Evolutionary conservation across 139 green algal genomes (phyloP).

Genomic region (Chlorella sp.): DNA sequence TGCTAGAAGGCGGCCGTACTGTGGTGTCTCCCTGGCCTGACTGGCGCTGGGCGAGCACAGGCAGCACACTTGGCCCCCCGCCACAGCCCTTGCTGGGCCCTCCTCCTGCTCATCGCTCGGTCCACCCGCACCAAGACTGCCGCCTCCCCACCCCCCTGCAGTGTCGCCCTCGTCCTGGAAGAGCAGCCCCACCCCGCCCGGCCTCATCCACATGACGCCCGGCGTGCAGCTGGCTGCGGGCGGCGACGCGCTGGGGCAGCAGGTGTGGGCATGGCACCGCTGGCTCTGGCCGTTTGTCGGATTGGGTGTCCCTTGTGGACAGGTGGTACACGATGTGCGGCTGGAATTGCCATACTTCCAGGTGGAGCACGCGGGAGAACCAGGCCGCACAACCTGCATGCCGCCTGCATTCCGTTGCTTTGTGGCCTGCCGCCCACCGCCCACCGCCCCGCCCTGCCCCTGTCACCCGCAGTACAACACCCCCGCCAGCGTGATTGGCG

Average conservation of each 20-base stretch:
- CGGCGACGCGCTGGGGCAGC: conserved; percentile 93
- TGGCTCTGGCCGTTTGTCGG: no score
- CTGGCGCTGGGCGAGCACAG: no score
- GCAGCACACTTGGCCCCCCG: no score
- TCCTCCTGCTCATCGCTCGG: no score
- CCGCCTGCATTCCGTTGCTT: background rate
- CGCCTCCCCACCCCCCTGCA: background rate
- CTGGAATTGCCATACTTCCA: no score
- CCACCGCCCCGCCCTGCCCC: background rate
- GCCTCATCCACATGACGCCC: conserved; percentile 98
- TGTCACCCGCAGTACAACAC: conserved; percentile 97
- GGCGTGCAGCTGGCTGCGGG: conserved; percentile 93
- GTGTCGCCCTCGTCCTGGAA: conserved; percentile 86
- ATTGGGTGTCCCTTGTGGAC: no score
- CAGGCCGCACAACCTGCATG: no score
- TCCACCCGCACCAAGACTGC: background rate
- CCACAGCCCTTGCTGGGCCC: background rate
- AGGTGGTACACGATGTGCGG: no score
- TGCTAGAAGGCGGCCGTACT: no score
- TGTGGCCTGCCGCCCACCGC: background rate
- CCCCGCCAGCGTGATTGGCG: conserved; percentile 80
- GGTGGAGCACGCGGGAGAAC: no score
- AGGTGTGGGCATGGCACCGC: no score
- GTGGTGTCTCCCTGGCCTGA: no score
- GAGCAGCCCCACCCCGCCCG: conserved; percentile 57